phyloP scores from a whole-genome alignment of 2,329 filamentous ascomycete genomes.

The Calonectria fujianensis region DNA sequence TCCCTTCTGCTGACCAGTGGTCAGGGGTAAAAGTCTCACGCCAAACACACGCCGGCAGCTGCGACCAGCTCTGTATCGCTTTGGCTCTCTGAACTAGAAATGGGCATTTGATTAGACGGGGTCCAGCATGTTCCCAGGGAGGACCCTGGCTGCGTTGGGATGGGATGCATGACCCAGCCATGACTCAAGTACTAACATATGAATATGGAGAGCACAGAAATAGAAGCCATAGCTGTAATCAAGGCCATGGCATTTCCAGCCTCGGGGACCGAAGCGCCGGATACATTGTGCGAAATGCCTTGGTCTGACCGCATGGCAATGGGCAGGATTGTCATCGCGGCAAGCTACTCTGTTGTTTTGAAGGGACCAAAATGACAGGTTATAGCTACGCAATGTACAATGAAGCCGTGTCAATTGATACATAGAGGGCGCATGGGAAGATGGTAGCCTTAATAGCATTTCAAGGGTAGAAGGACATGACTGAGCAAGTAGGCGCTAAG shows the following conservation, averaged over 20 bases:
- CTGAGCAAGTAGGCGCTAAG: background rate
- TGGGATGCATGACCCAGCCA: background rate
- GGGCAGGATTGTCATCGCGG: background rate
- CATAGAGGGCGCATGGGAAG: background rate
- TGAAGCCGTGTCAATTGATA: background rate
- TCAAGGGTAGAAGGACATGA: background rate
- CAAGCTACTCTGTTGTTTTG: background rate
- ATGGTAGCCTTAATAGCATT: background rate
- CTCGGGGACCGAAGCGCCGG: background rate
- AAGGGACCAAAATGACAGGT: background rate
- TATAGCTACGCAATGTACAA: background rate
- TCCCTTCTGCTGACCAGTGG: background rate
- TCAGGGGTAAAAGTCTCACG: background rate
- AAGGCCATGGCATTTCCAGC: background rate
- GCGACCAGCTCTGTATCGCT: conserved; percentile 4
- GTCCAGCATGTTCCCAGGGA: no score
- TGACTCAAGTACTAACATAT: background rate
- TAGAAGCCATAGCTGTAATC: conserved; percentile 4
- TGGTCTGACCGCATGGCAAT: background rate
- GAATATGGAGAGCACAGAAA: background rate
- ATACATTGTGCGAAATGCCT: background rate
- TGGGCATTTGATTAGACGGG: background rate
- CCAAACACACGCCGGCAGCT: conserved; percentile 2
- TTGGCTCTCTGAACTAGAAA: background rate
- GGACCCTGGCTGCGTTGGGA: background rate